Percentiles rank a stretch among this genome's conserved stretches.
Conservation (phyloP, 2,329 filamentous ascomycete genomes). For the Aspergillus pseudoviridinutans region DNA sequence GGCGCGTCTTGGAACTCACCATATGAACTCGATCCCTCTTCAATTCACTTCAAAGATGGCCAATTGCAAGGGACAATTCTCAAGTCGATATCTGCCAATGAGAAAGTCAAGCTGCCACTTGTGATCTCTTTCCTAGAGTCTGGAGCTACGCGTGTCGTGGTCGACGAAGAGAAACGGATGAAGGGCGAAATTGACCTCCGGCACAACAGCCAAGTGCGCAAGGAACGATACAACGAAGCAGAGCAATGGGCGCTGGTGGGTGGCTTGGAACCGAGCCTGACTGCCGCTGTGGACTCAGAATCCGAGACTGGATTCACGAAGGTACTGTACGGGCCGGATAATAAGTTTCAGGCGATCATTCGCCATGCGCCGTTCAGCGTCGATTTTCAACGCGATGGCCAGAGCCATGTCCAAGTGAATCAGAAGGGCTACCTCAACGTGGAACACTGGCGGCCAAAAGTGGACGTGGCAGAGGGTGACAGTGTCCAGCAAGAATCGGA, state of each 20-base stretch:
- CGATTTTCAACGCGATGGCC: conserved; percentile 79
- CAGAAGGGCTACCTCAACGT: conserved; percentile 85
- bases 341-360: conserved; percentile 77
- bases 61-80: conserved; percentile 75
- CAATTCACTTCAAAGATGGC: conserved; percentile 72
- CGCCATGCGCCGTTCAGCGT: conserved; percentile 77
- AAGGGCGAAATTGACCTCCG: conserved; percentile 86
- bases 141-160: conserved; percentile 76
- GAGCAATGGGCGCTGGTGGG: conserved; percentile 83
- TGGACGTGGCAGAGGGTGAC: conserved; percentile 60
- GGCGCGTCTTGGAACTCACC: conserved; percentile 72
- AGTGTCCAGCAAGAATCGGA: conserved; percentile 39
- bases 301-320: conserved; percentile 64
- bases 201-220: conserved; percentile 76
- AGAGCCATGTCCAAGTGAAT: conserved; percentile 82
- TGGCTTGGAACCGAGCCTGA: conserved; percentile 67
- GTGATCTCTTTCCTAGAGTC: conserved; percentile 86
- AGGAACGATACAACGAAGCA: conserved; percentile 92
- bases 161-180: conserved; percentile 87
- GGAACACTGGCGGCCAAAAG: conserved; percentile 90
- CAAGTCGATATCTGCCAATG: conserved; percentile 67
- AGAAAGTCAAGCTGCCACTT: conserved; percentile 74
- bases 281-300: conserved; percentile 64
- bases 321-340: conserved; percentile 72
- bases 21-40: conserved; percentile 69